Conservation (phyloP, 2,329 filamentous ascomycete genomes). For the Davidsoniella virescens region DNA sequence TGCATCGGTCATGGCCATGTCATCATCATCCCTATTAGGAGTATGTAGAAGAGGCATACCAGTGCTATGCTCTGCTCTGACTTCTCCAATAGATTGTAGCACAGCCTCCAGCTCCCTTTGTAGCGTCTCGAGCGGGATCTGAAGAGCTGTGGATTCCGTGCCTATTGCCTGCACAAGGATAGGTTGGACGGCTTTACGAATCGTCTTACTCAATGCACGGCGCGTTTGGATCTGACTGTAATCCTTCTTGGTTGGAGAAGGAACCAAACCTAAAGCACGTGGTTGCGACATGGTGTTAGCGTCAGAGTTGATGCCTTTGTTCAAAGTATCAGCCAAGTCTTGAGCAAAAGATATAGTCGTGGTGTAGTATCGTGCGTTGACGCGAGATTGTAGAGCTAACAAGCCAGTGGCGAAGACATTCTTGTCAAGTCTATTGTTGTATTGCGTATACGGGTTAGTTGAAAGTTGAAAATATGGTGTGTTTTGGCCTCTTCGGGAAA, state of each 20-base stretch:
- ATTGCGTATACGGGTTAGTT: slow-evolving; percentile 2
- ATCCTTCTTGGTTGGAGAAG: slow-evolving; percentile 33
- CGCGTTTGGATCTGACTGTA: slow-evolving; percentile 61
- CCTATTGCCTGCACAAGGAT: slow-evolving; percentile 58
- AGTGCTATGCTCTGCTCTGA: background rate
- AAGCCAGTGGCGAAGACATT: slow-evolving; percentile 40
- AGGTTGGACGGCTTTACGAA: slow-evolving; percentile 68
- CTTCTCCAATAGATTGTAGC: slow-evolving; percentile 49
- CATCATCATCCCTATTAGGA: background rate
- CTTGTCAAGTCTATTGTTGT: slow-evolving; percentile 41
- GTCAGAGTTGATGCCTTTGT: slow-evolving; percentile 32
- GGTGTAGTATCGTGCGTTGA: slow-evolving; percentile 42
- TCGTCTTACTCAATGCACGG: slow-evolving; percentile 73
- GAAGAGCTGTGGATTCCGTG: slow-evolving; percentile 67
- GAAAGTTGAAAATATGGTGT: slow-evolving; percentile 23
- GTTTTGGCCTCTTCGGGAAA: no score
- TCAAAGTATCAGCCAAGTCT: slow-evolving; percentile 39
- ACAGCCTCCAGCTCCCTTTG: slow-evolving; percentile 59
- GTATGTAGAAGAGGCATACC: background rate
- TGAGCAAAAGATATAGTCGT: slow-evolving; percentile 40
- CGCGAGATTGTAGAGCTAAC: slow-evolving; percentile 30
- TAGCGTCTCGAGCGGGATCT: slow-evolving; percentile 52
- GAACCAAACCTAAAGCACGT: slow-evolving; percentile 25
- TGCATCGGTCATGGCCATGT: slow-evolving; percentile 14
- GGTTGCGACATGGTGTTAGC: slow-evolving; percentile 18